These are phyloP conservation scores for Kodamaea kaohsiungensis DNA, from an alignment of 805 yeast species.

Conservation along the genomic window DNA sequence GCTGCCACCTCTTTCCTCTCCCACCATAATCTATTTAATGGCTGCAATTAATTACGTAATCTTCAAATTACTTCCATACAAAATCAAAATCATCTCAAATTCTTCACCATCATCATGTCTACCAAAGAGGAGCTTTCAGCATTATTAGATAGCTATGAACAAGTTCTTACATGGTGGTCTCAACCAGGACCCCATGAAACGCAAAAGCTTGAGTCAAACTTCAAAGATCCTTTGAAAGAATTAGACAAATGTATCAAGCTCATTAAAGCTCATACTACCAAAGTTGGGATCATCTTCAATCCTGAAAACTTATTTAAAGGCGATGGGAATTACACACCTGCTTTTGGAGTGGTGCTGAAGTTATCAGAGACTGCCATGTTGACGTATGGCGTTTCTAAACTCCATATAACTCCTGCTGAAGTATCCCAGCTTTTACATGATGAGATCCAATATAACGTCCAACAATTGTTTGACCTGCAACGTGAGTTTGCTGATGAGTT, in stretches of 20 bases:
- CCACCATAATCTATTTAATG: background rate
- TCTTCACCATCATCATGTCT: constrained; percentile 4
- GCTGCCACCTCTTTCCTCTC: background rate
- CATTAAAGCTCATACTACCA: constrained; percentile 74
- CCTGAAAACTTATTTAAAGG: constrained; percentile 48
- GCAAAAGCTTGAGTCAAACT: constrained; percentile 22
- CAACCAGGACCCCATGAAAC: constrained; percentile 11
- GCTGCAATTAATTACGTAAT: background rate
- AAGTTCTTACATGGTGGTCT: constrained; percentile 34
- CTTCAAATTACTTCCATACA: background rate
- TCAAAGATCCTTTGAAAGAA: constrained; percentile 55
- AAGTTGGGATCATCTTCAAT: constrained; percentile 68
- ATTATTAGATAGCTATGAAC: constrained; percentile 29
- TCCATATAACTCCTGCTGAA: constrained; percentile 27
- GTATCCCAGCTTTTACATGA: constrained; percentile 41
- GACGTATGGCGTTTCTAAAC: constrained; percentile 41
- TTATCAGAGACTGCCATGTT: constrained; percentile 45
- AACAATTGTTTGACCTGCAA: constrained; percentile 19
- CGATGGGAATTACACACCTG: constrained; percentile 32
- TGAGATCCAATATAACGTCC: constrained; percentile 29
- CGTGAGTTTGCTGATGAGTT: constrained; percentile 29
- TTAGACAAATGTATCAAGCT: constrained; percentile 58
- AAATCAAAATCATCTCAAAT: constrained; percentile 6
- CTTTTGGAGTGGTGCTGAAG: constrained; percentile 49
- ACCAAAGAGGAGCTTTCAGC: constrained; percentile 22